Evolutionary conservation across 78 protist genomes (phyloP), one percentile per base, ranked within the genome.

Genomic region (Anaeramoeba flamelloides): DNA sequence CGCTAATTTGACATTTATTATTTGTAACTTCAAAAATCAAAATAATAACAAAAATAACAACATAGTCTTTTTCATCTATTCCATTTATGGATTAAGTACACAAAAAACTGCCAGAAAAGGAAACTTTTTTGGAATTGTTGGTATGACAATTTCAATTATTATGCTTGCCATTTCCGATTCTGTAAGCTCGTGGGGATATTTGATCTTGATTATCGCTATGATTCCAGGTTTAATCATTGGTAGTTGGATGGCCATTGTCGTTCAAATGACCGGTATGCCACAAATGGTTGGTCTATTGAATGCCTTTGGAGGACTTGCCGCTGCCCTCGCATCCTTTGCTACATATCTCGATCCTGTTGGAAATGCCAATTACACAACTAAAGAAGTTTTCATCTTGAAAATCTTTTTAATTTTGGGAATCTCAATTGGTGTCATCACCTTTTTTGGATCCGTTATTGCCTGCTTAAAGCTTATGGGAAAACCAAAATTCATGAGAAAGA

Each of bases 251-350:
- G 86, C 83, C 1, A 0, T 1, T 1, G 0, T 38, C 2, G 83
- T 86, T 36, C 39, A 3, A n/a, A 75, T 83, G 84, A 74, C 83
- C 1, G 2, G 34, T 31, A 2, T 80, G 17, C 83, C 85, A 40
- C 86, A 88, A 81, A n/a, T 84, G 34, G 86, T 88, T 38, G 91
- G 87, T n/a, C 80, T 69, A 0, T 81, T 88, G 79, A 80, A 89
- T 86, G 39, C 86, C 36, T 77, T 89, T 33, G 92, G 85, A 75
- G 92, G 92, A 33, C 34, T 84, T 34, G 90, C 92, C 2, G 92
- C 92, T 0, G 78, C 75, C 22, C 2, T 84, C 37, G 77, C 85
- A 30, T 82, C 81, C 4, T 31, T 75, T n/a, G 85, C 77, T 26
- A 79, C 76, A 40, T 79, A 39, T 82, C 33, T 69, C 32, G 2